Base-by-base conservation (phyloP, 306 rosid species). In the Heteromeles arbutifolia region DNA sequence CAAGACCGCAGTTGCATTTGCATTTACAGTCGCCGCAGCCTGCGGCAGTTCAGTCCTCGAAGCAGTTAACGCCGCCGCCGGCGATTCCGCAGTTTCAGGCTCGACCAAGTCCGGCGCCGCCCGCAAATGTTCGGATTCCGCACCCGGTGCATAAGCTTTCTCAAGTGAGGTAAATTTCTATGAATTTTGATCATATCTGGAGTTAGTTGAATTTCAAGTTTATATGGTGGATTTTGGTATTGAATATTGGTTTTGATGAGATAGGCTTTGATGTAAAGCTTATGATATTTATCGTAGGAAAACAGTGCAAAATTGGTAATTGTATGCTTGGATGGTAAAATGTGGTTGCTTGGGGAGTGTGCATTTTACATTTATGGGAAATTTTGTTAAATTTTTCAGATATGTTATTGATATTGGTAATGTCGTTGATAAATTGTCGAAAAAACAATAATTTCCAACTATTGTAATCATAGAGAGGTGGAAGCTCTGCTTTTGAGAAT, bases 141-240 rank as follows among this genome's bases (percentile, higher is more conserved):
- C 85, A 87, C 37, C 81, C 82, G 8, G 79, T 76, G 71, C 83
- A 83, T 76, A 88, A 85, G 57, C 65, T 83, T 62, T 77, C 87
- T 48, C 59, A 74, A 74, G 43, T 73, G 24, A 52, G 78, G 97
- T 91, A 82, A 84, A 85, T 78, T 61, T 79, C n/a, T 32, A 76
- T 65, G 45, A 64, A 67, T 50, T 50, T 50, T 50, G 54, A 50
- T 50, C 54, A 50, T 50, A 50, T 50, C 17, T 50, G 21, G 54
- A 17, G 19, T 50, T 5, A 5, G 72, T 81, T 75, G 34, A 44
- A 56, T 34, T 19, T 45, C 10, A 39, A 11, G 3, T 32, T 15
- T 62, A 6, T 50, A 15, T 50, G 21, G 54, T 48, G 17, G 34
- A 26, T 5, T n/a, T 39, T 77, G 8, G 9, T 43, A 2, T 39